Evolutionary conservation across 164 flowering plant genomes (phyloP).

Genomic region (Tetracentron sinense): DNA sequence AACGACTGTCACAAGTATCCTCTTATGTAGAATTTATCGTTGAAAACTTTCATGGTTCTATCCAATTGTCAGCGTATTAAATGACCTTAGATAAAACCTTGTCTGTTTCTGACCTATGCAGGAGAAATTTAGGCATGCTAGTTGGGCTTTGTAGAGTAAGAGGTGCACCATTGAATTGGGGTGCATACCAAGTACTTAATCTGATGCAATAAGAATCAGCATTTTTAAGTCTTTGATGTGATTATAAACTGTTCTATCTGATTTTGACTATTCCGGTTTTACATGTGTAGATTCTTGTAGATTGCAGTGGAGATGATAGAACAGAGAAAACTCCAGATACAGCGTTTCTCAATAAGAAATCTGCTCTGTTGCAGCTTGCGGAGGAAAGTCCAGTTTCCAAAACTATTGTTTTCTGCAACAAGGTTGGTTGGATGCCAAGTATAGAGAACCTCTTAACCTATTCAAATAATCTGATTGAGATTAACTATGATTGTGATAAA

Average conservation of each 20-base stretch:
- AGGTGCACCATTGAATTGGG: too few relatives aligned
- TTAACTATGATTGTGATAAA: neutral
- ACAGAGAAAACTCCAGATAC: conserved; percentile 74
- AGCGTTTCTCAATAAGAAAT: conserved; percentile 83
- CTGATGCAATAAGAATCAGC: too few relatives aligned
- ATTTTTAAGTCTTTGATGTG: too few relatives aligned
- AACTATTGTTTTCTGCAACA: conserved; percentile 92
- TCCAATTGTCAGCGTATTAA: too few relatives aligned
- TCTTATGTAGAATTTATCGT: too few relatives aligned
- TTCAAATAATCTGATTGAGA: neutral
- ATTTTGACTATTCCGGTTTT: conserved; percentile 1
- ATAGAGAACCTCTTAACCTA: neutral
- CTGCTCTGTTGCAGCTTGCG: conserved; percentile 69
- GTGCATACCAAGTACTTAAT: too few relatives aligned
- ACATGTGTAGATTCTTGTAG: conserved; percentile 69
- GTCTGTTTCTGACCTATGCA: too few relatives aligned
- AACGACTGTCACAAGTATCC: too few relatives aligned
- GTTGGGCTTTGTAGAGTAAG: too few relatives aligned
- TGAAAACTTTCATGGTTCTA: too few relatives aligned
- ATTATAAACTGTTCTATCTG: conserved; percentile 1
- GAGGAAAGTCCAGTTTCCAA: conserved; percentile 64
- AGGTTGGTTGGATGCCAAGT: conserved; percentile 36
- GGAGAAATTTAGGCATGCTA: too few relatives aligned
- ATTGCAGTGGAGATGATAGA: conserved; percentile 85
- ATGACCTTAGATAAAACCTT: too few relatives aligned